These are phyloP conservation scores for Limnomonas spitsbergensis DNA, from an alignment of 139 green algal species.

Conservation along the genomic window DNA sequence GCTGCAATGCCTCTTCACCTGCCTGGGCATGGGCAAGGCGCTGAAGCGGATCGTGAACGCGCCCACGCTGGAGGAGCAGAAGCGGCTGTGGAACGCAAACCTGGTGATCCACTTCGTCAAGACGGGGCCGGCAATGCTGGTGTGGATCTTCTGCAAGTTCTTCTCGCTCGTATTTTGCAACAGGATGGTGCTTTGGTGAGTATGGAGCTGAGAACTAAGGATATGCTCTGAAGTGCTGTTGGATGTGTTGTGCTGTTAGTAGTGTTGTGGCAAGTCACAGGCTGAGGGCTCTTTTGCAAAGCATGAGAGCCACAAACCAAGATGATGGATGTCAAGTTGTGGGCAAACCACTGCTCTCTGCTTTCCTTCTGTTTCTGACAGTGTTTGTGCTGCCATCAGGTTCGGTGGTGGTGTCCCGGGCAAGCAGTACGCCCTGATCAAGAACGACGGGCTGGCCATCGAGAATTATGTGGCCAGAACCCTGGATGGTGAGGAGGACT, in stretches of 20 bases:
- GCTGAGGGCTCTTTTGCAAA: too few relatives aligned
- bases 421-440: slow-evolving; percentile 94
- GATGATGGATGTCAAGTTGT: too few relatives aligned
- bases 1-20: slow-evolving; percentile 52
- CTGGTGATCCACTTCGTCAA: slow-evolving; percentile 68
- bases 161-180: slow-evolving; percentile 55
- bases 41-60: slow-evolving; percentile 69
- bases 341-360: too few relatives aligned
- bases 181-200: slow-evolving; percentile 46
- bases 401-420: slow-evolving; percentile 91
- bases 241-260: too few relatives aligned
- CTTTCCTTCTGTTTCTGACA: too few relatives aligned
- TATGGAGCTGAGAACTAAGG: slow-evolving; percentile 24
- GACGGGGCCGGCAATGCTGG: slow-evolving; percentile 57
- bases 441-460: slow-evolving; percentile 80
- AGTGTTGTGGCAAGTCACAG: too few relatives aligned
- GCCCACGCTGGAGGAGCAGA: slow-evolving; percentile 73
- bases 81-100: slow-evolving; percentile 67
- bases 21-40: slow-evolving; percentile 52
- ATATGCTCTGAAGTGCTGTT: too few relatives aligned
- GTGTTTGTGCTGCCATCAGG: too few relatives aligned
- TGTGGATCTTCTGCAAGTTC: slow-evolving; percentile 67
- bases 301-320: too few relatives aligned
- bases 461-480: slow-evolving; percentile 82
- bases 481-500: slow-evolving; percentile 66